Evolutionary conservation across 345 rosid genomes (phyloP).

Genomic region (Brassica carinata): DNA sequence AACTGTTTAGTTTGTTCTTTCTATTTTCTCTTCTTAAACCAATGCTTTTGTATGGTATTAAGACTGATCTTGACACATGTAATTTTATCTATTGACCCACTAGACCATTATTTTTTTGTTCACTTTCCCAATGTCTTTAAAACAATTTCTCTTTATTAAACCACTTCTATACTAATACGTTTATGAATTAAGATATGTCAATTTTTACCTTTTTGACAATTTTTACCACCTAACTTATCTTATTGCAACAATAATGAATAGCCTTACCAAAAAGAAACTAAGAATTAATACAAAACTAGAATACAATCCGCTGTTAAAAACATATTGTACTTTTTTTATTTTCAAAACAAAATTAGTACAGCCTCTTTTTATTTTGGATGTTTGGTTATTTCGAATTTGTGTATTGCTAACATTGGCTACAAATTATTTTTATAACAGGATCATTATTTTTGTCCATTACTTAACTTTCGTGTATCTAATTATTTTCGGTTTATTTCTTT

Average conservation of each 20-base stretch:
- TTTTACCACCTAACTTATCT: constrained; percentile 15
- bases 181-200: background rate
- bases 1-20: background rate
- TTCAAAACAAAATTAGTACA: background rate
- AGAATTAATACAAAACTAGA: background rate
- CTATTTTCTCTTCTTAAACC: background rate
- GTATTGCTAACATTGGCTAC: background rate
- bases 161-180: background rate
- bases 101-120: background rate
- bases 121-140: background rate
- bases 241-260: constrained; percentile 7
- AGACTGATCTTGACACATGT: background rate
- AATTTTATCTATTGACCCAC: background rate
- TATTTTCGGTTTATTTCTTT: background rate
- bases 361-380: background rate
- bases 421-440: background rate
- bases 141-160: background rate
- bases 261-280: background rate
- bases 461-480: no score
- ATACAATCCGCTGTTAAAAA: background rate
- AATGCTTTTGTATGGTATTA: background rate
- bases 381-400: background rate
- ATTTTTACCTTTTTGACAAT: constrained; percentile 8
- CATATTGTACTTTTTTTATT: no score
- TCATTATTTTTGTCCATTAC: no score